Conservation (phyloP, 495 filamentous ascomycete species). For the Hypoxylon trugodes region DNA sequence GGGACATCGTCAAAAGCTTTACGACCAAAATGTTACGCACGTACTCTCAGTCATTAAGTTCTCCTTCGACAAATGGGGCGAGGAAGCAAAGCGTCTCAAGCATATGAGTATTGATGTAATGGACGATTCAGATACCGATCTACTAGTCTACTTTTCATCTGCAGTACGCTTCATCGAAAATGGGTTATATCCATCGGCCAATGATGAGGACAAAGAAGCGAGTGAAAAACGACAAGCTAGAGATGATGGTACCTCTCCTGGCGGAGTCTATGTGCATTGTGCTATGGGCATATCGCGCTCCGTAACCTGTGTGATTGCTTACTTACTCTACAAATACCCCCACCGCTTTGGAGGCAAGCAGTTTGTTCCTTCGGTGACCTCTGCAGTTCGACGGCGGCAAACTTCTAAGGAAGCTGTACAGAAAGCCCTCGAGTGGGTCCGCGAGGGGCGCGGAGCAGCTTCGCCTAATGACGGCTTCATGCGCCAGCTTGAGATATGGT, state of each 20-base stretch:
- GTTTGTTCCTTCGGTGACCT: slow-evolving; percentile 31
- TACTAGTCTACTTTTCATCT: slow-evolving; percentile 78
- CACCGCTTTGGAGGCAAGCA: slow-evolving; percentile 49
- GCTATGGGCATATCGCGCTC: slow-evolving; percentile 97
- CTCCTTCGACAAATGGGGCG: slow-evolving; percentile 47
- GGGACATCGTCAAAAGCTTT: slow-evolving; percentile 70
- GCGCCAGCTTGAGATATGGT: slow-evolving; percentile 85
- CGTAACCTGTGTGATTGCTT: slow-evolving; percentile 82
- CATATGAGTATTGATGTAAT: slow-evolving; percentile 85
- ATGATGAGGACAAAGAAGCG: slow-evolving; percentile 31
- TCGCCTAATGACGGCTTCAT: slow-evolving; percentile 92
- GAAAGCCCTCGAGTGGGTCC: slow-evolving; percentile 61
- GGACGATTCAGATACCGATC: slow-evolving; percentile 85
- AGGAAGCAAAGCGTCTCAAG: slow-evolving; percentile 61
- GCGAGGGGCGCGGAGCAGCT: slow-evolving; percentile 71
- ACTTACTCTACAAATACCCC: slow-evolving; percentile 74
- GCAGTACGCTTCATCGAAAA: slow-evolving; percentile 84
- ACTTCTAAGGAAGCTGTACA: slow-evolving; percentile 46
- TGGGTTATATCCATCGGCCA: slow-evolving; percentile 58
- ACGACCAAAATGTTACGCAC: slow-evolving; percentile 82
- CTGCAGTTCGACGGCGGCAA: slow-evolving; percentile 31
- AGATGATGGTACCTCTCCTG: slow-evolving; percentile 25
- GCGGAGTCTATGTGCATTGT: slow-evolving; percentile 67
- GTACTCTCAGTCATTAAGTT: slow-evolving; percentile 78
- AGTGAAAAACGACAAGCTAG: neutral